Conservation (phyloP, 805 yeast species). For the Ogataea chonburiensis region DNA sequence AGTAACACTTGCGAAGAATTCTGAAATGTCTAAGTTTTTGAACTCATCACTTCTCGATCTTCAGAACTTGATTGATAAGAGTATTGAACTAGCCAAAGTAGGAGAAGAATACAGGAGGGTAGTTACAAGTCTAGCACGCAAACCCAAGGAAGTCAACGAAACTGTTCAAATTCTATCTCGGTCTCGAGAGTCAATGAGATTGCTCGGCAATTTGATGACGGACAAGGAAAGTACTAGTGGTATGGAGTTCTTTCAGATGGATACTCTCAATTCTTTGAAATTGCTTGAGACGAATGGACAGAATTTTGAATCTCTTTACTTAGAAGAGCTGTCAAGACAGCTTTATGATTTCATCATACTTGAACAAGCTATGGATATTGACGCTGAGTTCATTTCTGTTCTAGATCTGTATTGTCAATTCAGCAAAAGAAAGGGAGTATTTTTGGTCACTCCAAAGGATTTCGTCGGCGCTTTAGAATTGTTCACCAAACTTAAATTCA, state of each 20-base stretch:
- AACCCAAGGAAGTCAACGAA: constrained; percentile 22
- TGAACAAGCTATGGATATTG: constrained; percentile 42
- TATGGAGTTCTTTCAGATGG: not conserved
- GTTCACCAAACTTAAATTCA: constrained; percentile 47
- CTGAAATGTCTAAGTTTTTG: constrained; percentile 59
- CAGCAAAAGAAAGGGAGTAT: constrained; percentile 63
- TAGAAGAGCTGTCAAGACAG: constrained; percentile 74
- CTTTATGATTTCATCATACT: constrained; percentile 65
- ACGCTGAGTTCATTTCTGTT: constrained; percentile 59
- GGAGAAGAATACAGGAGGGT: constrained; percentile 43
- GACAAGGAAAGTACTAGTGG: constrained; percentile 28
- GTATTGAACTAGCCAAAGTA: constrained; percentile 64
- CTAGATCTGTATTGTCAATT: constrained; percentile 63
- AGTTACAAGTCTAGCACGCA: constrained; percentile 17
- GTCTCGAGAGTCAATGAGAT: constrained; percentile 30
- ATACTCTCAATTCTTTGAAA: not conserved
- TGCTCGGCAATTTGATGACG: constrained; percentile 30
- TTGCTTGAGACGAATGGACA: constrained; percentile 5
- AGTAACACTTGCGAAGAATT: constrained; percentile 51
- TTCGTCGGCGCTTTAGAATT: constrained; percentile 57
- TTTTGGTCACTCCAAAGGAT: constrained; percentile 69
- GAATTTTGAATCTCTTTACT: constrained; percentile 27
- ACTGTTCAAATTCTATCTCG: constrained; percentile 28
- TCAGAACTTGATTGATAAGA: constrained; percentile 73
- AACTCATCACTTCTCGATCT: constrained; percentile 73